Evolutionary conservation across 495 filamentous ascomycete species (phyloP).

Genomic region (Echria macrotheca): DNA sequence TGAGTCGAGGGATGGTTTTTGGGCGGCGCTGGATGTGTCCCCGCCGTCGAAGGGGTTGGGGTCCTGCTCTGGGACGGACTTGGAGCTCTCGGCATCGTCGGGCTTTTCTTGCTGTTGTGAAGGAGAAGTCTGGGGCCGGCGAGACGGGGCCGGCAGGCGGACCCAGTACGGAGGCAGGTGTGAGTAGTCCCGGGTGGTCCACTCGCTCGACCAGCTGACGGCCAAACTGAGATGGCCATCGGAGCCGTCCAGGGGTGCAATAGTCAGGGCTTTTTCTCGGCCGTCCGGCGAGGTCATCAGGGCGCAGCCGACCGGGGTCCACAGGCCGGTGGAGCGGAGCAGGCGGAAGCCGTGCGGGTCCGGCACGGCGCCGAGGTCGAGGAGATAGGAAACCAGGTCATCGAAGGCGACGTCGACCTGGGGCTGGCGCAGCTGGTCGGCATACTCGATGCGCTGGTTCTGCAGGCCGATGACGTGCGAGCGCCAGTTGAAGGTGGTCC

Average conservation of each 20-base stretch:
- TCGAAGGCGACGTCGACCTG: constrained; percentile 63
- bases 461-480: constrained; percentile 53
- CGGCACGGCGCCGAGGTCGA: constrained; percentile 59
- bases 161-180: constrained; percentile 60
- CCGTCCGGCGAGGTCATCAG: constrained; percentile 52
- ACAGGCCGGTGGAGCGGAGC: constrained; percentile 53
- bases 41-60: constrained; percentile 3
- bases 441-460: constrained; percentile 57
- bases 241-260: constrained; percentile 54
- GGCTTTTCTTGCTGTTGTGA: too few relatives aligned
- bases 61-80: not conserved
- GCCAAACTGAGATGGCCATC: constrained; percentile 57
- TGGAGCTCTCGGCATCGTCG: constrained; percentile 1
- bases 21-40: constrained; percentile 13
- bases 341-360: constrained; percentile 54
- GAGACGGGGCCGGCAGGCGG: constrained; percentile 36
- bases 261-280: constrained; percentile 46
- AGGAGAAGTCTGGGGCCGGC: not conserved
- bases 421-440: constrained; percentile 58
- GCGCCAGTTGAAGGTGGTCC: constrained; percentile 62
- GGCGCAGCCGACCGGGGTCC: constrained; percentile 57
- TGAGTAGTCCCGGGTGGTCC: constrained; percentile 49
- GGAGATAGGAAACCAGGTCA: constrained; percentile 53
- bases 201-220: constrained; percentile 49
- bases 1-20: constrained; percentile 35